Percentiles rank a stretch among this genome's conserved stretches.
Conservation (phyloP, 2,329 filamentous ascomycete genomes). For the Lachnellula hyalina region DNA sequence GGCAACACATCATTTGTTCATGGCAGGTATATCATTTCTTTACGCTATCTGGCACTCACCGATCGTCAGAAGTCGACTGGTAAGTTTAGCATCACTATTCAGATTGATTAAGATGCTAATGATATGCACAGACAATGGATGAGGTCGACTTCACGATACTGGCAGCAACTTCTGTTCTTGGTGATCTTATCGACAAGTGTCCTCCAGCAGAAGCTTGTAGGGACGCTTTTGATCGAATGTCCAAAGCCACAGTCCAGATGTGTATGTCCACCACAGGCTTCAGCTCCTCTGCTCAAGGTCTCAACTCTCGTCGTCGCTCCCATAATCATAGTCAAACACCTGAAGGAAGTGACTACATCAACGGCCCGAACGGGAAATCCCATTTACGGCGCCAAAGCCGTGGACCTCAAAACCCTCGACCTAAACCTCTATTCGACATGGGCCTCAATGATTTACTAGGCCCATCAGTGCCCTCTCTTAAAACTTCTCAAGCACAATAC, state of each 20-base stretch:
- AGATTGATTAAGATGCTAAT: conserved; percentile 4
- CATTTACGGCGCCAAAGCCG: conserved; percentile 14
- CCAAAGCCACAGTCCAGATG: conserved; percentile 94
- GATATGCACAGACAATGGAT: conserved; percentile 63
- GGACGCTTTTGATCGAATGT: conserved; percentile 91
- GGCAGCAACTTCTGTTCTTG: conserved; percentile 86
- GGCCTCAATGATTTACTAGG: conserved; percentile 29
- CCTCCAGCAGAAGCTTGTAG: conserved; percentile 91
- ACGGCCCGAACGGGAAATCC: conserved; percentile 3
- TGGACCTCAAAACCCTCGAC: conserved; percentile 11
- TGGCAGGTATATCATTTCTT: conserved; percentile 92
- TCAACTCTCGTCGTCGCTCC: conserved; percentile 20
- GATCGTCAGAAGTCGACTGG: conserved; percentile 76
- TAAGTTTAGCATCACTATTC: conserved; percentile 42
- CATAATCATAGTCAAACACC: neutral
- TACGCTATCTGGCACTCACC: conserved; percentile 98
- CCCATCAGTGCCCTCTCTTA: conserved; percentile 4
- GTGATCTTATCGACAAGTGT: conserved; percentile 88
- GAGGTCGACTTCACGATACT: conserved; percentile 97
- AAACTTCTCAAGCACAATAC: neutral
- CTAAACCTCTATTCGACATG: conserved; percentile 31
- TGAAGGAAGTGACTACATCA: conserved; percentile 17
- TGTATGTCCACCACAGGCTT: conserved; percentile 65
- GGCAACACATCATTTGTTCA: conserved; percentile 93
- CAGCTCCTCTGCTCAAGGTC: conserved; percentile 23